These are phyloP conservation scores for Podospora anserina DNA, from an alignment of 495 filamentous ascomycete genomes.

Conservation along the genomic window DNA sequence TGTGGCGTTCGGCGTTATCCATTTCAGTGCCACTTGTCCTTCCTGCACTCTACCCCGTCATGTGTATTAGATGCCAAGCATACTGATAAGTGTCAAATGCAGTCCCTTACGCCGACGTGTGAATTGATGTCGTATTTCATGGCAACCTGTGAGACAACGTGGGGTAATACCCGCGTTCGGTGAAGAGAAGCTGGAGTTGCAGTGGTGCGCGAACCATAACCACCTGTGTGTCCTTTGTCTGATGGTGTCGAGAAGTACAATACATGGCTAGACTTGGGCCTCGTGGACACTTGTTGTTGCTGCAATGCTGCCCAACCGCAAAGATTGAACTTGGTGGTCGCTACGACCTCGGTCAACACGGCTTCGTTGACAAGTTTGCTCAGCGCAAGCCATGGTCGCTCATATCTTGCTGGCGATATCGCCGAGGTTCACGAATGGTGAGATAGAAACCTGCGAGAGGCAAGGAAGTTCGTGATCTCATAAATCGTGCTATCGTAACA, in stretches of 20 bases:
- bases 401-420: not conserved
- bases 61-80: too few species aligned
- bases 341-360: not conserved
- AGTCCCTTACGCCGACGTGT: too few species aligned
- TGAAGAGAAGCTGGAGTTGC: not conserved
- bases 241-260: not conserved
- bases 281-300: not conserved
- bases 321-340: not conserved
- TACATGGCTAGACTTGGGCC: not conserved
- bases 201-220: not conserved
- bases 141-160: too few species aligned
- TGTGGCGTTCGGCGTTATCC: too few species aligned
- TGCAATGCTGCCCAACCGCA: not conserved
- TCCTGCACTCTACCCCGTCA: too few species aligned
- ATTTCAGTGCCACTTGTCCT: too few species aligned
- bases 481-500: too few species aligned
- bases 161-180: not conserved
- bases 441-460: too few species aligned
- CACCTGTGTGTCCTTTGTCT: not conserved
- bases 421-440: not conserved
- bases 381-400: not conserved
- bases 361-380: not conserved
- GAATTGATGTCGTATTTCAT: too few species aligned
- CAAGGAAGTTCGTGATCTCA: too few species aligned
- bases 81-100: too few species aligned